Percentiles rank a stretch among this genome's conserved stretches.
phyloP scores from a whole-genome alignment of 305 asterid genomes.

The Solanum hybrid region DNA sequence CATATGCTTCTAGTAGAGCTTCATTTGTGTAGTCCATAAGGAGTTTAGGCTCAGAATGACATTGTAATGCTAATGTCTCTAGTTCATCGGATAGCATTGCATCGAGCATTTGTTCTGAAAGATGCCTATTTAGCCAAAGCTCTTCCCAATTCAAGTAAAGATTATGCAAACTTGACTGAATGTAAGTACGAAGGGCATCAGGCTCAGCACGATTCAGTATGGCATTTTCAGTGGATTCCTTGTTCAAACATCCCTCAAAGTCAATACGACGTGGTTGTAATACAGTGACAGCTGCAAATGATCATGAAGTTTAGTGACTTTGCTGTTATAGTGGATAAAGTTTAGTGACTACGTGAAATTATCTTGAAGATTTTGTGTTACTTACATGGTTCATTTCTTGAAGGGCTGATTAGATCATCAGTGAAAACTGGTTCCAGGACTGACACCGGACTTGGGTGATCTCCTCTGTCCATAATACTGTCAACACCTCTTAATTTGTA shows the following conservation, averaged over 20 bases:
- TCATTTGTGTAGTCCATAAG: slow-evolving; percentile 66
- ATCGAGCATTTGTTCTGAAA: slow-evolving; percentile 31
- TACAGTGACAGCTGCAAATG: slow-evolving; percentile 25
- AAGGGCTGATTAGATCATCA: slow-evolving; percentile 51
- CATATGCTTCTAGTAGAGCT: slow-evolving; percentile 35
- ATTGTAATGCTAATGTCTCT: slow-evolving; percentile 33
- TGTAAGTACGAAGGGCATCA: slow-evolving; percentile 36
- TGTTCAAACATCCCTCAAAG: slow-evolving; percentile 40
- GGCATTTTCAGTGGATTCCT: slow-evolving; percentile 20
- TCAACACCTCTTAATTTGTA: slow-evolving; percentile 20
- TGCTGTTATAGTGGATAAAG: not conserved
- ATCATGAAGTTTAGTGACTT: not conserved
- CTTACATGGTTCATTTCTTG: slow-evolving; percentile 37
- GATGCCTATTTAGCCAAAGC: slow-evolving; percentile 23
- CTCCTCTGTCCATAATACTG: slow-evolving; percentile 43
- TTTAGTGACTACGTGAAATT: not conserved
- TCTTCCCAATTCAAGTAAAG: slow-evolving; percentile 44
- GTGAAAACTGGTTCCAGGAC: slow-evolving; percentile 63
- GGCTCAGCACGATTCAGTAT: slow-evolving; percentile 3
- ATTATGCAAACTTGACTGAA: slow-evolving; percentile 43
- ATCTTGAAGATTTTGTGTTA: not conserved
- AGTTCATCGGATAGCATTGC: slow-evolving; percentile 41
- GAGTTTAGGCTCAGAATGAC: slow-evolving; percentile 45
- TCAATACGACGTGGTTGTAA: slow-evolving; percentile 47
- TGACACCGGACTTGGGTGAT: slow-evolving; percentile 76